phyloP scores from a whole-genome alignment of 495 filamentous ascomycete genomes.

The Daldinia loculata region DNA sequence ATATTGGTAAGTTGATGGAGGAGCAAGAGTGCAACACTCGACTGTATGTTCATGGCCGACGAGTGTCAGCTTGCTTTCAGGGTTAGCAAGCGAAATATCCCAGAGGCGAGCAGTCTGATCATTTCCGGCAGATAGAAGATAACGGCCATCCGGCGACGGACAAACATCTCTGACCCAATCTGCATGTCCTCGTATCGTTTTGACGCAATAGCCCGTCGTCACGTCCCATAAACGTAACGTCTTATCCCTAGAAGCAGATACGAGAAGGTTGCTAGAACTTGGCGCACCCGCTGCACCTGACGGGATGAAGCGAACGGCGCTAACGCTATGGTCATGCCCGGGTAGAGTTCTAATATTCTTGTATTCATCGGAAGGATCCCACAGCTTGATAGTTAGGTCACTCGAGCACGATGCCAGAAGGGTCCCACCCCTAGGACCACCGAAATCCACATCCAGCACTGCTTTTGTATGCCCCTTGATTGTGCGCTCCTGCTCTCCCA shows the following conservation, averaged over 20 bases:
- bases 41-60: slow-evolving; percentile 90
- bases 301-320: slow-evolving; percentile 87
- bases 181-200: slow-evolving; percentile 80
- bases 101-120: slow-evolving; percentile 85
- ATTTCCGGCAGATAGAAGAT: slow-evolving; percentile 80
- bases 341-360: slow-evolving; percentile 93
- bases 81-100: slow-evolving; percentile 76
- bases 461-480: slow-evolving; percentile 93
- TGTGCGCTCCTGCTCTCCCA: slow-evolving; percentile 90
- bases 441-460: slow-evolving; percentile 90
- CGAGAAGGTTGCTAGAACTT: slow-evolving; percentile 76
- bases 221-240: slow-evolving; percentile 91
- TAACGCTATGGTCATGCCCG: slow-evolving; percentile 93
- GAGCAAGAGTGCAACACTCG: slow-evolving; percentile 90
- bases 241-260: slow-evolving; percentile 83
- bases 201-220: slow-evolving; percentile 90
- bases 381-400: slow-evolving; percentile 94
- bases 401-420: slow-evolving; percentile 90
- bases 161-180: slow-evolving; percentile 91
- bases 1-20: slow-evolving; percentile 76
- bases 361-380: slow-evolving; percentile 94
- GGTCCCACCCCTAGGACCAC: slow-evolving; percentile 83
- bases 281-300: slow-evolving; percentile 73
- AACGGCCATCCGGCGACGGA: slow-evolving; percentile 84
- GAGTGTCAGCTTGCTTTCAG: slow-evolving; percentile 80